Percentiles rank a stretch among this genome's conserved stretches.
Conservation (phyloP, 202 grass and related monocot genomes). For the Digitaria exilis region DNA sequence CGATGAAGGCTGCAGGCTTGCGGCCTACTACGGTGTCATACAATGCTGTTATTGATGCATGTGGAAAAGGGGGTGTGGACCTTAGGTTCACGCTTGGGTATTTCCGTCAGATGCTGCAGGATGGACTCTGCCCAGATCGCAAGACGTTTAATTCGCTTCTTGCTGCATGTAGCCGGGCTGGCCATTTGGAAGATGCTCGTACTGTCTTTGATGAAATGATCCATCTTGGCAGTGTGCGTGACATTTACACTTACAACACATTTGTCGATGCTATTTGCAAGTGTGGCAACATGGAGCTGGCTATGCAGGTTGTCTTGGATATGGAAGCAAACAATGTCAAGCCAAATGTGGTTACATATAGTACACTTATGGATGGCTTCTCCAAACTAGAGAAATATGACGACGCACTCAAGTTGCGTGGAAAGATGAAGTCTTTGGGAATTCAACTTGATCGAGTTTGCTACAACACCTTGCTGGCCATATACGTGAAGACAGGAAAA, state of each 20-base stretch:
- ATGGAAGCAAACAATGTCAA: constrained; percentile 78
- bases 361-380: constrained; percentile 95
- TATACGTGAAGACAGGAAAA: constrained; percentile 85
- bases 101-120: constrained; percentile 88
- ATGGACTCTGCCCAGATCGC: constrained; percentile 80
- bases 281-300: constrained; percentile 92
- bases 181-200: constrained; percentile 82
- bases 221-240: constrained; percentile 76
- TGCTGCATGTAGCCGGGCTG: constrained; percentile 82
- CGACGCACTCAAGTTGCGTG: constrained; percentile 73
- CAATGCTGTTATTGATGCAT: constrained; percentile 94
- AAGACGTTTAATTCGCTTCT: constrained; percentile 99
- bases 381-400: constrained; percentile 92
- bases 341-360: constrained; percentile 97
- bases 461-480: constrained; percentile 92
- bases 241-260: constrained; percentile 99
- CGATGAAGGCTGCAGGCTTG: constrained; percentile 70
- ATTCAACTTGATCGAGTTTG: constrained; percentile 85
- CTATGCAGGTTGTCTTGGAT: constrained; percentile 70
- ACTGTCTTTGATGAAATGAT: constrained; percentile 96
- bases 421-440: constrained; percentile 84
- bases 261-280: constrained; percentile 98
- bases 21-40: constrained; percentile 82
- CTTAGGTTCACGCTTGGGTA: constrained; percentile 78
- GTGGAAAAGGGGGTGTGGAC: constrained; percentile 89